A percentile compares a stretch with the other conserved stretches of the same genome.
These are phyloP conservation scores for Mycosarcoma mackinlayi DNA, from an alignment of 1,284 basidiomycete genomes.

Conservation along the genomic window DNA sequence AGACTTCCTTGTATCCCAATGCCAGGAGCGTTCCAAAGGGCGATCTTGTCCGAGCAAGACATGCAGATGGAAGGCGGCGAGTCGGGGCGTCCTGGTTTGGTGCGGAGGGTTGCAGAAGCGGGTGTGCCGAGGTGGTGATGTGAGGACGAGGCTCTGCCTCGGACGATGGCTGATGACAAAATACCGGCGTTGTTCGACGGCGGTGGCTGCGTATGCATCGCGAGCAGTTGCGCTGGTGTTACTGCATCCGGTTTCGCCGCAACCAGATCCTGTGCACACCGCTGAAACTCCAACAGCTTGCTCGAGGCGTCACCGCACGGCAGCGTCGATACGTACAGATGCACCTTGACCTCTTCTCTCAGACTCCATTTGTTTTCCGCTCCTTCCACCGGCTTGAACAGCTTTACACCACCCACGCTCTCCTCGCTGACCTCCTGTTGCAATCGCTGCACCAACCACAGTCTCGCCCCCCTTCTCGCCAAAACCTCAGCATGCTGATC, in stretches of 20 bases:
- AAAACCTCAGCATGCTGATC: slow-evolving; percentile 92
- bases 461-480: slow-evolving; percentile 79
- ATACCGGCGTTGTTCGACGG: neutral
- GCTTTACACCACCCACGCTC: neutral
- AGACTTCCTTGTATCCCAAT: slow-evolving; percentile 55
- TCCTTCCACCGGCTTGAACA: slow-evolving; percentile 11
- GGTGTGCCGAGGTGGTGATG: neutral
- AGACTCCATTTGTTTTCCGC: slow-evolving; percentile 71
- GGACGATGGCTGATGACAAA: too few species aligned
- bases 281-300: slow-evolving; percentile 36
- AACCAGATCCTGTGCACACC: slow-evolving; percentile 32
- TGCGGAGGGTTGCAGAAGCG: slow-evolving; percentile 25
- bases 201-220: neutral
- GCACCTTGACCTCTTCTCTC: slow-evolving; percentile 72
- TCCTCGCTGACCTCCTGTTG: slow-evolving; percentile 51
- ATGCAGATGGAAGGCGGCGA: slow-evolving; percentile 48
- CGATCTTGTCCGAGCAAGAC: slow-evolving; percentile 59
- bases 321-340: slow-evolving; percentile 87
- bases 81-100: slow-evolving; percentile 56
- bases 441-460: slow-evolving; percentile 84
- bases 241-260: neutral
- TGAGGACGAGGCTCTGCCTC: slow-evolving; percentile 26
- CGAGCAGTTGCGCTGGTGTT: slow-evolving; percentile 15
- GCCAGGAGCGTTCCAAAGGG: slow-evolving; percentile 38
- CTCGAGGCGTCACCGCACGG: slow-evolving; percentile 73